Base-by-base conservation (phyloP, 2,329 filamentous ascomycete species). In the Xylaria arbuscula region DNA sequence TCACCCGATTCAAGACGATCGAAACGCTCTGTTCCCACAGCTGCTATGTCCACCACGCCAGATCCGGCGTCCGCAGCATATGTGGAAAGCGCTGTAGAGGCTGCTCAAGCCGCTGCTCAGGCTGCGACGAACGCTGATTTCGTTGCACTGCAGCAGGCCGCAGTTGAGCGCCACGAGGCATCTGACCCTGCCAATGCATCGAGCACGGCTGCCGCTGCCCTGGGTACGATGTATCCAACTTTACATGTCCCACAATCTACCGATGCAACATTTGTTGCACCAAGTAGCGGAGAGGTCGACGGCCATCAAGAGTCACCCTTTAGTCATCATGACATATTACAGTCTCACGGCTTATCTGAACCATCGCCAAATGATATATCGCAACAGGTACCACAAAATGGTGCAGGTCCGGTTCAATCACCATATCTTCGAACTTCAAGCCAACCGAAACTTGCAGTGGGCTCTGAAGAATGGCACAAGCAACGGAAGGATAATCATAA, bases 401-500 rank as follows among this genome's bases (percentile, higher is more conserved):
- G 83, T 15, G 76, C 82, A 13, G 79, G 80, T 51, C 69, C 75
- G 10, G 73, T 62, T 57, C 65, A 62, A 19, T 54, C 64, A 38
- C 56, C 60, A 10, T 78, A 68, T 72, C 78, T 69, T 10, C 84
- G 81, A 72, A 77, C 80, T 40, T 75, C 77, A 84, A 64, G 80
- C 79, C 72, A 82, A 86, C 66, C 69, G 15, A 98, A 98, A 81
- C 94, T 94, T 8, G 89, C 91, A 7, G 96, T 98, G n/a, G 96
- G 96, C 2, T 96, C 94, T 1, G 93, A 97, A 62, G 95, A 98
- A 81, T 99, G 96, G 96, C 96, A 99, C 80, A 97, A 97, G 80
- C 90, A 97, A 76, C 90, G 96, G 70, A 96, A 97, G 79, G 95
- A 98, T 77, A 99, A 98, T 72, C 96, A 99, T 83, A 99, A 99